Conservation (phyloP, 495 filamentous ascomycete species). For the Aspergillus egyptiacus region DNA sequence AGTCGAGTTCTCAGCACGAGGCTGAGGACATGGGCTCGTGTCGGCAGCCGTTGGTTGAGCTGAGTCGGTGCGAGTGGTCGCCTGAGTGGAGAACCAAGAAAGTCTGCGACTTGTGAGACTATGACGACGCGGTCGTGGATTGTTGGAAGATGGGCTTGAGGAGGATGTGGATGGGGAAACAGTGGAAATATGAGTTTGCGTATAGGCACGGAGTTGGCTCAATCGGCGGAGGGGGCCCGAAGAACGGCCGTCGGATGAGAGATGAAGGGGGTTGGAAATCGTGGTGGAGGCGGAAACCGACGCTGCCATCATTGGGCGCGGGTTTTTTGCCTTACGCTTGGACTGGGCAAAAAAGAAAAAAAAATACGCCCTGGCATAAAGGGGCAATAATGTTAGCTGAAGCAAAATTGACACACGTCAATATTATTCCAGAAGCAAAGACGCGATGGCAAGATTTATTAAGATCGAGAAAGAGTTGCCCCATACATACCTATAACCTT, state of each 20-base stretch:
- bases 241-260: slow-evolving; percentile 33
- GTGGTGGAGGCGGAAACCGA: slow-evolving; percentile 40
- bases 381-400: too few relatives aligned
- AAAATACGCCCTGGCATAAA: background rate
- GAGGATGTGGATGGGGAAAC: slow-evolving; percentile 40
- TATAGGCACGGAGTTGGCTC: slow-evolving; percentile 68
- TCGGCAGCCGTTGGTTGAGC: slow-evolving; percentile 23
- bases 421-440: too few relatives aligned
- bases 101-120: slow-evolving; percentile 35
- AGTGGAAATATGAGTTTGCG: slow-evolving; percentile 54
- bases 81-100: slow-evolving; percentile 33
- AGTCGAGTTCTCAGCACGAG: slow-evolving; percentile 23
- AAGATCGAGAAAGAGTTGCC: too few relatives aligned
- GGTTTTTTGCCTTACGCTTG: slow-evolving; percentile 3
- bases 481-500: background rate
- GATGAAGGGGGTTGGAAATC: slow-evolving; percentile 22
- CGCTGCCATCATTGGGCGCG: slow-evolving; percentile 29
- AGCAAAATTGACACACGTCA: too few relatives aligned
- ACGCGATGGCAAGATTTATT: too few relatives aligned
- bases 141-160: background rate
- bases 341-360: slow-evolving; percentile 3
- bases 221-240: slow-evolving; percentile 63
- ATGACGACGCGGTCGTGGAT: slow-evolving; percentile 29
- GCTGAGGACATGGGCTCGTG: slow-evolving; percentile 31
- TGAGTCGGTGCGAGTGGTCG: slow-evolving; percentile 19